Base-by-base conservation (phyloP, 1,284 basidiomycete species). In the Moesziomyces sp. region DNA sequence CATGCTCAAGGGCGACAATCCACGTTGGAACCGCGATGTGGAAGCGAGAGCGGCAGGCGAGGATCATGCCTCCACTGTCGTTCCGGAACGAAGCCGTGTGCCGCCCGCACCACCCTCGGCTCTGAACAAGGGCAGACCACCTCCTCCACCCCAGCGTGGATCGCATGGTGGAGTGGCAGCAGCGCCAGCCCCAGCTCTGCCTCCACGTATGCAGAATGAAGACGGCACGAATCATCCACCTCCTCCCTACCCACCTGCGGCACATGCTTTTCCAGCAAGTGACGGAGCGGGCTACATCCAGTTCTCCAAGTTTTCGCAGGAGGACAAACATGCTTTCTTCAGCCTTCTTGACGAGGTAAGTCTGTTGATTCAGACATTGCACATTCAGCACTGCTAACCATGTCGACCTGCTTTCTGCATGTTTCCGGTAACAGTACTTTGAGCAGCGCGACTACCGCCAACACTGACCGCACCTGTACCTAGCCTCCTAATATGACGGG, bases 241-340 rank as follows among this genome's bases (percentile, higher is more conserved):
- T 21, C 75, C 76, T 8, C 59, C 77, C 0, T 78, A 78, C 38
- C 62, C 63, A 0, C 58, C 72, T n/a, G 35, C 49, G 18, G 30
- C 68, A 10, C 61, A 68, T 38, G 51, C 47, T 5, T 64, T 55
- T 16, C 62, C 67, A 2, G 62, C 73, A 2, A 56, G 46, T 26
- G 28, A 58, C 11, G 56, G 52, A 9, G 13, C 57, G 28, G 58
- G 55, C 2, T 60, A 77, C 30, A 70, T 80, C 49, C 61, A 77
- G 42, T 79, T 81, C 54, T 77, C 78, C 9, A 65, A 59, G 23
- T 79, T 81, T 56, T 72, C 71, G 11, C 63, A 61, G n/a, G 49
- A 62, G 19, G 78, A 81, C 55, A 80, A 81, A 47, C 50, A 64
- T 11, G 77, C 74, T 26, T 82, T 80, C 58, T 80, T 80, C 40